A percentile compares a stretch with the other conserved stretches of the same genome.
Conservation (phyloP, 2,329 filamentous ascomycete genomes). For the Aspergillus sp. region DNA sequence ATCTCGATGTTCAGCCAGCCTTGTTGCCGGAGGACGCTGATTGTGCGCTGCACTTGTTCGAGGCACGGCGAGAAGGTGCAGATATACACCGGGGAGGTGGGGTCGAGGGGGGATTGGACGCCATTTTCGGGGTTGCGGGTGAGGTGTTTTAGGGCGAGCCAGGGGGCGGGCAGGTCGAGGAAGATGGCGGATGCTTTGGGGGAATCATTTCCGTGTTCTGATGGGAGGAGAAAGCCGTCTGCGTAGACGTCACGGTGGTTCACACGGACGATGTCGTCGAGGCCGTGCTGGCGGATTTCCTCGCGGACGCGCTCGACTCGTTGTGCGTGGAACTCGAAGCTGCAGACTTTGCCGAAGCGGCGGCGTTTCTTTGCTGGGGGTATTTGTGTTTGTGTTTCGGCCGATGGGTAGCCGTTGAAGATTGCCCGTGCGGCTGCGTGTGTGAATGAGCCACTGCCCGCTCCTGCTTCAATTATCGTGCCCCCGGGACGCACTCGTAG, state of each 20-base stretch:
- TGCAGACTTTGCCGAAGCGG: slow-evolving; percentile 41
- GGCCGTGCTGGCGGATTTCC: slow-evolving; percentile 39
- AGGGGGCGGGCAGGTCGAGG: slow-evolving; percentile 46
- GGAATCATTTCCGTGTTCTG: slow-evolving; percentile 19
- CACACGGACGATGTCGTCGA: slow-evolving; percentile 39
- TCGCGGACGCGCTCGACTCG: slow-evolving; percentile 35
- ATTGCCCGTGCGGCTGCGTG: slow-evolving; percentile 45
- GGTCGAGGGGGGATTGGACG: slow-evolving; percentile 55
- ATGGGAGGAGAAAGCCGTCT: slow-evolving; percentile 39
- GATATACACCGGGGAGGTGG: slow-evolving; percentile 64
- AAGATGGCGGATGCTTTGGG: slow-evolving; percentile 44
- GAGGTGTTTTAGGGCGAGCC: slow-evolving; percentile 44
- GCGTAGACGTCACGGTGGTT: slow-evolving; percentile 46
- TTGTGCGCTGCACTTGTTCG: slow-evolving; percentile 85
- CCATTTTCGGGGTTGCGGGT: slow-evolving; percentile 31
- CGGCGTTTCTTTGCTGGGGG: slow-evolving; percentile 16
- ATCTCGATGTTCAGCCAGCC: slow-evolving; percentile 92
- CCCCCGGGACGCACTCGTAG: slow-evolving; percentile 41
- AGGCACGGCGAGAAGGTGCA: slow-evolving; percentile 97
- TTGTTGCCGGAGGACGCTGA: slow-evolving; percentile 68
- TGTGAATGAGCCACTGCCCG: slow-evolving; percentile 47
- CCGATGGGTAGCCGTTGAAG: slow-evolving; percentile 38
- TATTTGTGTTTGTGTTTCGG: slow-evolving; percentile 2
- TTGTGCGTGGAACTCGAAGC: slow-evolving; percentile 45
- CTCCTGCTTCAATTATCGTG: slow-evolving; percentile 46